Percentiles rank a stretch among this genome's conserved stretches.
phyloP scores from a whole-genome alignment of 192 early-diverging fungal genomes.

The Coemansia sp. region DNA sequence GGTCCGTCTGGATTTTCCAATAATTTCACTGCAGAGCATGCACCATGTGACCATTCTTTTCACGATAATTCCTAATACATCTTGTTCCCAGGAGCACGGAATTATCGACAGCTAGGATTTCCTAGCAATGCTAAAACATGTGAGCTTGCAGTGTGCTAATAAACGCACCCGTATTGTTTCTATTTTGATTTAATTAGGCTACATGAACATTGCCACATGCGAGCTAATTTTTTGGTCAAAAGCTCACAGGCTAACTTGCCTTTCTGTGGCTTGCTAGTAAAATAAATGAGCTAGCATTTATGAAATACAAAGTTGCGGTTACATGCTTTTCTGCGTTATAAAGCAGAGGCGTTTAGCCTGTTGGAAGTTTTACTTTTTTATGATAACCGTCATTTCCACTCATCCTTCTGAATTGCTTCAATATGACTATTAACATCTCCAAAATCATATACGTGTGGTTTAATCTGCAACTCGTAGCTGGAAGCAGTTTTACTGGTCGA shows the following conservation, averaged over 20 bases:
- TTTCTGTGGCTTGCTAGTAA: background rate
- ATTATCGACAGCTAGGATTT: too few relatives aligned
- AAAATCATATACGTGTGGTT: background rate
- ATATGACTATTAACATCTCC: too few relatives aligned
- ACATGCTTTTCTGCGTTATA: background rate
- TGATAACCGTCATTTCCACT: background rate
- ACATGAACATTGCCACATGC: too few relatives aligned
- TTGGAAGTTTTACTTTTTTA: background rate
- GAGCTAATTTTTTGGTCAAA: too few relatives aligned
- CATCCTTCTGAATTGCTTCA: background rate
- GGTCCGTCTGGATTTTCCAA: too few relatives aligned
- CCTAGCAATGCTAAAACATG: too few relatives aligned
- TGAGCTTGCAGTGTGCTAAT: too few relatives aligned
- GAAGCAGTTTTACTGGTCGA: background rate
- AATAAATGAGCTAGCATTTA: background rate
- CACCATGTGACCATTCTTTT: too few relatives aligned
- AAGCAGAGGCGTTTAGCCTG: background rate
- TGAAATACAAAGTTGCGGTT: background rate
- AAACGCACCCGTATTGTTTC: too few relatives aligned
- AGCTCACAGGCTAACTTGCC: background rate
- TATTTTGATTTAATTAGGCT: too few relatives aligned
- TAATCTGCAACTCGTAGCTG: background rate
- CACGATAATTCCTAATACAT: background rate
- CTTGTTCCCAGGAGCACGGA: background rate
- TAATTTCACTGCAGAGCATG: too few relatives aligned